Base-by-base conservation (phyloP, 768 basidiomycete species). In the Lactifluus subvellereus region DNA sequence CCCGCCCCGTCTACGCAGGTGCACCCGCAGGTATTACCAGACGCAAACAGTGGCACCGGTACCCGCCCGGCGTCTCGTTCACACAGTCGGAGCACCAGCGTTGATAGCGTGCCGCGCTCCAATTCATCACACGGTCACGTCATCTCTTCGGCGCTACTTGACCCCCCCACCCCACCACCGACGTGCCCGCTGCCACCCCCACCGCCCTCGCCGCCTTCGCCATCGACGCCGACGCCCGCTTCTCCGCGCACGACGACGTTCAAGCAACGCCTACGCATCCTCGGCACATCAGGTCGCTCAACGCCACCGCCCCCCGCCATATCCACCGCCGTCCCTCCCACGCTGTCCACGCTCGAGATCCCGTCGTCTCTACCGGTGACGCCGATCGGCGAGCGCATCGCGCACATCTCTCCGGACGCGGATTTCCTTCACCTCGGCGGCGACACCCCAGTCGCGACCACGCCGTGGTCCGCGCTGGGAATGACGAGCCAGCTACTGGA, bases 351-450 rank as follows among this genome's bases (percentile, higher is more conserved):
- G 30, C 69, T 53, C 59, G 68, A 60, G 63, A 77, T 35, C 70
- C 76, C 66, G 47, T 49, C 66, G 8, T 30, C 60, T 8, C 22
- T 64, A 27, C 79, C 79, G 13, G 61, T 72, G 6, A 81, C 81
- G n/a, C 84, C 83, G n/a, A 83, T 87, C 27, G 84, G 83, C 10
- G 86, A 85, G 69, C 87, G 81, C 54, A 88, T 87, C 64, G 79
- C 78, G 35, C 71, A 72, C 62, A 69, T 75, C 57, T 77, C 73
- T 55, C 79, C 84, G 51, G 82, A 88, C 64, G 79, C 82, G 33
- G 84, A 82, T 69, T 89, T 89, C 69, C 75, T 89, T 32, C 79
- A 82, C 59, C 74, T 71, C 66, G 30, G 66, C 71, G 49, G 67
- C 65, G 56, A 62, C 30, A 63, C 62, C 4, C 62, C 62, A 1